Conservation (phyloP, 2,329 filamentous ascomycete genomes). For the Talaromyces albobiverticillius region DNA sequence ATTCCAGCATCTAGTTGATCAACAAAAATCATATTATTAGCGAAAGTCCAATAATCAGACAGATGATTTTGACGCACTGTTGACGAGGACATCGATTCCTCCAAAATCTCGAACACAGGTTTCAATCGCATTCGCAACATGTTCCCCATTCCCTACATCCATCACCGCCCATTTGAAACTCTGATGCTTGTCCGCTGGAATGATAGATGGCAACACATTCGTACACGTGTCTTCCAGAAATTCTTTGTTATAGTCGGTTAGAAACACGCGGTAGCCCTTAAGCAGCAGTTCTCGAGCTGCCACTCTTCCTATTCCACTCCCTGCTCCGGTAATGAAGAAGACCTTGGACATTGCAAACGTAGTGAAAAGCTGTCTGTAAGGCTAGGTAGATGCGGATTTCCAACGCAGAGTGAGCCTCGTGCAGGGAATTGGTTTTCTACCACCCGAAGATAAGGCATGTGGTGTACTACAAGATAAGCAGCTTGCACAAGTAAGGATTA, state of each 20-base stretch:
- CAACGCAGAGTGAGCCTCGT: no score
- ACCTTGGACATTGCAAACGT: neutral
- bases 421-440: no score
- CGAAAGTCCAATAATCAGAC: no score
- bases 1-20: neutral
- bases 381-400: no score
- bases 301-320: neutral
- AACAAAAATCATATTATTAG: neutral
- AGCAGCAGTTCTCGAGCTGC: neutral
- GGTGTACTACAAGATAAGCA: no score
- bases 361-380: no score
- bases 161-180: neutral
- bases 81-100: neutral
- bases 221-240: conserved; percentile 2
- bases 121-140: neutral
- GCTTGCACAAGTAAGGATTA: no score
- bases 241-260: neutral
- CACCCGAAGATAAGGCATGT: no score
- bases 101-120: neutral
- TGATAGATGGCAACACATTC: neutral
- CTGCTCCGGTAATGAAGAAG: conserved; percentile 1
- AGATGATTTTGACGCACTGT: no score
- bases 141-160: neutral
- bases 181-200: neutral
- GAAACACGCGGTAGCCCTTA: neutral